These are phyloP conservation scores for Starmerella cellae DNA, from an alignment of 805 yeast genomes.

Conservation along the genomic window DNA sequence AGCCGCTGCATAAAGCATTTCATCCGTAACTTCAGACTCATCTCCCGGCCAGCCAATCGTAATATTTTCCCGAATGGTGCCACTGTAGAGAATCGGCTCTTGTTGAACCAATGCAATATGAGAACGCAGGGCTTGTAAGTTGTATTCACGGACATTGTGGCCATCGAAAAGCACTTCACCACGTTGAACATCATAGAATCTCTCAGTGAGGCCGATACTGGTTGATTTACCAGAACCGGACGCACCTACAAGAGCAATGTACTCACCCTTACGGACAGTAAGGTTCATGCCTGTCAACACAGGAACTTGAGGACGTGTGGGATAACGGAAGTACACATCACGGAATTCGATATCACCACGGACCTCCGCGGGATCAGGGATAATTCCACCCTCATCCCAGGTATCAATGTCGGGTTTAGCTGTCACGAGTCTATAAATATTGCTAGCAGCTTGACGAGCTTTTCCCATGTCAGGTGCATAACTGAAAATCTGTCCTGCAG, in stretches of 20 bases:
- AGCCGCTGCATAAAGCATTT: conserved; percentile 36
- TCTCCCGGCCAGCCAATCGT: conserved; percentile 35
- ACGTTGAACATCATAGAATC: conserved; percentile 38
- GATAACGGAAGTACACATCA: conserved; percentile 53
- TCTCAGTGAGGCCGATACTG: conserved; percentile 37
- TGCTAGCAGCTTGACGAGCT: conserved; percentile 29
- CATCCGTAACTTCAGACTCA: conserved; percentile 27
- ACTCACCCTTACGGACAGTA: conserved; percentile 35
- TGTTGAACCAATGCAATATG: conserved; percentile 49
- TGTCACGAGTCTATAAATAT: conserved; percentile 26
- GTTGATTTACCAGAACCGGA: conserved; percentile 54
- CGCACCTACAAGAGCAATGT: conserved; percentile 57
- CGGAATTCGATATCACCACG: conserved; percentile 42
- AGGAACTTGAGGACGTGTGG: conserved; percentile 39
- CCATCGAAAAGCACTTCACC: conserved; percentile 45
- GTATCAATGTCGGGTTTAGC: conserved; percentile 28
- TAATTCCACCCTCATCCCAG: conserved; percentile 23
- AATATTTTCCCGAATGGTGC: conserved; percentile 43
- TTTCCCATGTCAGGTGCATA: conserved; percentile 35
- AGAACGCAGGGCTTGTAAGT: conserved; percentile 38
- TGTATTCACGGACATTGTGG: conserved; percentile 34
- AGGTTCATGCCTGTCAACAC: conserved; percentile 42
- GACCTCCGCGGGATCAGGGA: conserved; percentile 24
- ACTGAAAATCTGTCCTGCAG: conserved; percentile 32
- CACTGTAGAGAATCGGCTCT: conserved; percentile 46